Conservation (phyloP, 306 rosid genomes). For the Inga leiocalycina region DNA sequence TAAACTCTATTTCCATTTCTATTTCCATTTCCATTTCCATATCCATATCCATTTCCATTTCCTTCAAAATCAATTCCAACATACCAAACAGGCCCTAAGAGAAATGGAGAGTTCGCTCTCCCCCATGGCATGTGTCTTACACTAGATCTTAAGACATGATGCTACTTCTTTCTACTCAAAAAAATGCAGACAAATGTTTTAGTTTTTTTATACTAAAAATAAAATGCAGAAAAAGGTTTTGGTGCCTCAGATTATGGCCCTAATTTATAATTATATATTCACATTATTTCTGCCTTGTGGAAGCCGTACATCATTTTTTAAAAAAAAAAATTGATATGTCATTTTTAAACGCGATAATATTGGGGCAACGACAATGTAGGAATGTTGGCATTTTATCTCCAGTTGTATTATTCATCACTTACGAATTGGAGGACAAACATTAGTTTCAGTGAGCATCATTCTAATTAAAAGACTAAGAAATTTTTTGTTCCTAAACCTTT, state of each 20-base stretch:
- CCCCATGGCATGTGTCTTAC: constrained; percentile 34
- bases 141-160: neutral
- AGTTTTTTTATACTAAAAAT: no score
- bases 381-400: neutral
- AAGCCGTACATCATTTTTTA: neutral
- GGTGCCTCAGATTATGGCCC: neutral
- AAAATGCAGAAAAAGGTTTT: no score
- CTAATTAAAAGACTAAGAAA: no score
- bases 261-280: neutral
- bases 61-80: no score
- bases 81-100: no score
- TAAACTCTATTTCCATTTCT: no score
- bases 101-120: no score
- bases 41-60: no score
- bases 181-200: no score
- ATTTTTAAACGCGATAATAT: neutral
- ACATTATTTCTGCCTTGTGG: neutral
- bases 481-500: no score
- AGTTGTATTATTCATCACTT: neutral
- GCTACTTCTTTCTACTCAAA: no score
- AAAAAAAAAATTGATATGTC: neutral
- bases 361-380: neutral
- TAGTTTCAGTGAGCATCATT: neutral
- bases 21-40: no score
- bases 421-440: neutral